These are phyloP conservation scores for Rhodamnia rubescens DNA, from an alignment of 345 rosid genomes.

Conservation along the genomic window DNA sequence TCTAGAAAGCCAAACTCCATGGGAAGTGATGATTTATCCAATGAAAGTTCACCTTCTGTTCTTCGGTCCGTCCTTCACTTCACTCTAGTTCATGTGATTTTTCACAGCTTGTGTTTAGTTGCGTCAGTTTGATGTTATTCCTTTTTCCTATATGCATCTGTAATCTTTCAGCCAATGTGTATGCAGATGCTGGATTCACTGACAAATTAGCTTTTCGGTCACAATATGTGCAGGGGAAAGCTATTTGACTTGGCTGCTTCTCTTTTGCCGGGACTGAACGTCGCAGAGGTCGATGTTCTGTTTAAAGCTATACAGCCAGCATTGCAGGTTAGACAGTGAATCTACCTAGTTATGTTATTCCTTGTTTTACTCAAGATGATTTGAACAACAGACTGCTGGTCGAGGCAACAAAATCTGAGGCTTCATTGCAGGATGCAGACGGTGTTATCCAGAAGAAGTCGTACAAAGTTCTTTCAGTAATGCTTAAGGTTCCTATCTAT, in stretches of 20 bases:
- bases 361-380: background rate
- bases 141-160: background rate
- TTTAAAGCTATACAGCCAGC: conserved; percentile 63
- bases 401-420: background rate
- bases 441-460: conserved; percentile 87
- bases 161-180: background rate
- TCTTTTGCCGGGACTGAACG: conserved; percentile 67
- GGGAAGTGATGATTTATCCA: conserved; percentile 39
- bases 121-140: background rate
- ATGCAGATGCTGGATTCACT: background rate
- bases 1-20: conserved; percentile 31
- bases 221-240: conserved; percentile 52
- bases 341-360: background rate
- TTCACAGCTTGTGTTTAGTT: background rate
- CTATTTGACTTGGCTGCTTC: conserved; percentile 75
- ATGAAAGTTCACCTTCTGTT: conserved; percentile 26
- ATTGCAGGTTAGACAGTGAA: conserved; percentile 45
- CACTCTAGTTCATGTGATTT: background rate
- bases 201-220: background rate
- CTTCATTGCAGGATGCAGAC: conserved; percentile 54
- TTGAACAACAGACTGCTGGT: background rate
- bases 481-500: conserved; percentile 52
- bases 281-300: conserved; percentile 37
- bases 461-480: conserved; percentile 73
- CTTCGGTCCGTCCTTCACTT: conserved; percentile 32